Evolutionary conservation across 2,329 filamentous ascomycete species (phyloP), one percentile per base, ranked within the genome.

Genomic region (Leptographium procerum): DNA sequence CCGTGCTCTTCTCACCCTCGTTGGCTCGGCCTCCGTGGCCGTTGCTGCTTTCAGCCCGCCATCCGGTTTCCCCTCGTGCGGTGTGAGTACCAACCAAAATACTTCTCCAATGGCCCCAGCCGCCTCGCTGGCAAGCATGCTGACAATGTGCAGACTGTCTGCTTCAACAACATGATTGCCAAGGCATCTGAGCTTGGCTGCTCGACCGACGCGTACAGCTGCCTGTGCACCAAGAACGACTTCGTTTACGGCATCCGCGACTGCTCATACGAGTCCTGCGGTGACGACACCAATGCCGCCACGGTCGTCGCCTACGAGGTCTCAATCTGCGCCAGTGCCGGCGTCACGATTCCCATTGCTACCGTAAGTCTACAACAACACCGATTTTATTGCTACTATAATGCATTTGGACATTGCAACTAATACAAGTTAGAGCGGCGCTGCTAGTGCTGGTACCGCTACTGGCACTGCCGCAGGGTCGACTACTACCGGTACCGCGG

Each of bases 181-280:
- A 72, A 77, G 70, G 72, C 72, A 52, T 34, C 62, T 36, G 67
- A 73, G 56, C 74, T 83, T 40, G 73, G 74, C 60, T 84, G 81
- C 70, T 7, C 47, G 4, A 60, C 65, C 57, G 66, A 65, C 47
- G 76, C 79, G 61, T 40, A 71, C 48, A 64, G 65, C 54, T 81
- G 78, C 68, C 71, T 80, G 16, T 81, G 78, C 72, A 64, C 66
- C 59, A 75, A 77, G 62, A 47, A 61, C 51, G 65, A 78, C 71
- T 81, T 78, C 68, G 64, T 69, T 59, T 78, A 73, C 62, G 78
- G 78, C 56, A 68, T 81, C 60, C 76, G 73, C 59, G 78, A 81
- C 71, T 81, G 78, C 70, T 73, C 77, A 22, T 62, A 64, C 61
- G 68, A 75, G 68, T 68, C 71, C 51, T 80, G 77, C 71, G 58